phyloP scores from a whole-genome alignment of 176 grass and related monocot genomes.

The Puccinellia tenuiflora region DNA sequence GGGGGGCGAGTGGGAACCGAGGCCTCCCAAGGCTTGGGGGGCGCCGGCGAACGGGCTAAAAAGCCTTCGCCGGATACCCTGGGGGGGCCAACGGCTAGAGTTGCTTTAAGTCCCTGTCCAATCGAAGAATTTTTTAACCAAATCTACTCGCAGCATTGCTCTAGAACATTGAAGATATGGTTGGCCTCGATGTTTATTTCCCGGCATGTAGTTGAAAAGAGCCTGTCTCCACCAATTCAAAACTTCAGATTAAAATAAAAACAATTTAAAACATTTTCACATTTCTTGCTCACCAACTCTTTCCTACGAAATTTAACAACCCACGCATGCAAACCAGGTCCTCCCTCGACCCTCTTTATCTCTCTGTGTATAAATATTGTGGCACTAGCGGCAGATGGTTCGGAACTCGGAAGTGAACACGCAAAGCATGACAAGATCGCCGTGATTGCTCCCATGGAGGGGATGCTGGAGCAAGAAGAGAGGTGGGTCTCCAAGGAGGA shows the following conservation, averaged over 20 bases:
- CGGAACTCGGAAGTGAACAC: neutral
- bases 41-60: no score
- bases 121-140: no score
- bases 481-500: neutral
- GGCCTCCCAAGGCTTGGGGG: no score
- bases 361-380: neutral
- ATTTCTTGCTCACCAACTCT: slow-evolving; percentile 38
- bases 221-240: slow-evolving; percentile 20
- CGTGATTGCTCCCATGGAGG: slow-evolving; percentile 14
- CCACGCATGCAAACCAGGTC: neutral
- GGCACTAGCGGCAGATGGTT: neutral
- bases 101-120: no score
- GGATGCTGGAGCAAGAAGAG: neutral
- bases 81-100: no score
- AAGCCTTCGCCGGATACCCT: no score
- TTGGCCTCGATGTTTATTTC: slow-evolving; percentile 25
- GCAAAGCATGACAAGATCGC: slow-evolving; percentile 12
- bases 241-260: no score
- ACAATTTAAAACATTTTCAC: slow-evolving; percentile 20
- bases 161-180: neutral
- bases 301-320: neutral
- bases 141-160: neutral
- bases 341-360: neutral
- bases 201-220: slow-evolving; percentile 39
- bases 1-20: no score